Evolutionary conservation across 495 filamentous ascomycete species (phyloP).

Genomic region (Aspergillus steynii): DNA sequence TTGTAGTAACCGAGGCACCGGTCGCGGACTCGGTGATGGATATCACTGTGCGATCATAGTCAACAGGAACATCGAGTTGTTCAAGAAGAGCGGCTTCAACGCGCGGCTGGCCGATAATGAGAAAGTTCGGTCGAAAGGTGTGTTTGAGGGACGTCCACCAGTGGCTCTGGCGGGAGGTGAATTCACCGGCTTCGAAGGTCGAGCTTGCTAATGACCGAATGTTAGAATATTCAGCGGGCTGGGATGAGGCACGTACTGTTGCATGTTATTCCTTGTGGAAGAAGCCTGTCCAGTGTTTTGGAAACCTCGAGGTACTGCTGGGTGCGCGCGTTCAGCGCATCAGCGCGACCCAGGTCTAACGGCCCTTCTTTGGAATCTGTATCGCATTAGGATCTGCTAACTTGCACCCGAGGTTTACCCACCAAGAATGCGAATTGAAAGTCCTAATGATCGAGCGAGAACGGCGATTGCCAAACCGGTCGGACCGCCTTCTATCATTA

Average conservation of each 20-base stretch:
- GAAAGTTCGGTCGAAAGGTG: conserved; percentile 10
- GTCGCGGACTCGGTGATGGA: neutral
- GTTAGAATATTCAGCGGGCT: neutral
- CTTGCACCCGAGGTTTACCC: neutral
- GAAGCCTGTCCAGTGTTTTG: neutral
- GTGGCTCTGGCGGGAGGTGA: conserved; percentile 10
- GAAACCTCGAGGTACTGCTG: conserved; percentile 7
- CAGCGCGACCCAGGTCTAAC: conserved; percentile 4
- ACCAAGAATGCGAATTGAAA: conserved; percentile 4
- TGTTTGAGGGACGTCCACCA: conserved; percentile 10
- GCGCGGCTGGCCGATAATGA: conserved; percentile 9
- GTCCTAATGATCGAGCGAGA: conserved; percentile 2
- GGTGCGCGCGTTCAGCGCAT: conserved; percentile 4
- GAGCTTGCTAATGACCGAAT: conserved; percentile 1
- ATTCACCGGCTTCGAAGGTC: conserved; percentile 9
- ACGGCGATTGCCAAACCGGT: neutral
- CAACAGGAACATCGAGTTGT: conserved; percentile 5
- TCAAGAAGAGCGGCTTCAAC: conserved; percentile 4
- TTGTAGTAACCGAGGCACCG: neutral
- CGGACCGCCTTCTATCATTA: neutral
- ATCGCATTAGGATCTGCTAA: neutral
- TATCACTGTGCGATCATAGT: neutral
- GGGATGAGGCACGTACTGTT: conserved; percentile 5
- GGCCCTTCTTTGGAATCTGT: conserved; percentile 2
- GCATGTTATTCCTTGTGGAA: conserved; percentile 2